Evolutionary conservation across 805 yeast species (phyloP).

Genomic region (Cyberlindnera nakhonratchasimensis): DNA sequence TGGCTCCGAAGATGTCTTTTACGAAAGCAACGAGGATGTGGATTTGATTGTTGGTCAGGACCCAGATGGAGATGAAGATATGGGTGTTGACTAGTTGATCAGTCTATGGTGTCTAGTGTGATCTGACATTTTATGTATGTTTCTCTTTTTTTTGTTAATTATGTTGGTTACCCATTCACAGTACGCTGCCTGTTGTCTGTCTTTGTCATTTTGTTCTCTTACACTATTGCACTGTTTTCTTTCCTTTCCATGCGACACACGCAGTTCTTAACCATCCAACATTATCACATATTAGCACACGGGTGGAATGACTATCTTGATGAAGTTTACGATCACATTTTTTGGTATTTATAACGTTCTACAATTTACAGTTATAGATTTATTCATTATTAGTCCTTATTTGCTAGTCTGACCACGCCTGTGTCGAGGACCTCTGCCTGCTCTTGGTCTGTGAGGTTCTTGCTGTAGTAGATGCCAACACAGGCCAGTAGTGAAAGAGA

Average conservation of each 20-base stretch:
- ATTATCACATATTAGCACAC: neutral
- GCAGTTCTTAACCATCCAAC: neutral
- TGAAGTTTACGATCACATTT: slow-evolving; percentile 11
- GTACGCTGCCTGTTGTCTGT: neutral
- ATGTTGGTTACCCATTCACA: neutral
- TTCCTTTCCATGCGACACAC: neutral
- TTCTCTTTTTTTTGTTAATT: neutral
- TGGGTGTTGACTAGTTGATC: slow-evolving; percentile 10
- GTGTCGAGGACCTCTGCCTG: slow-evolving; percentile 1
- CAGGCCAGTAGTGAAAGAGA: slow-evolving; percentile 1
- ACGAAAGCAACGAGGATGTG: slow-evolving; percentile 1
- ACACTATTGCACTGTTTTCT: neutral
- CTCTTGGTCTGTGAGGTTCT: slow-evolving; percentile 5
- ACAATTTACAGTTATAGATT: neutral
- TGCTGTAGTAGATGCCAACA: slow-evolving; percentile 4
- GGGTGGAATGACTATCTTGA: slow-evolving; percentile 3
- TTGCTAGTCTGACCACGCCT: neutral
- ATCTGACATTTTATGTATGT: neutral
- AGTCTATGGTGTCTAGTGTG: neutral
- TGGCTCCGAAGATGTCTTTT: slow-evolving; percentile 10
- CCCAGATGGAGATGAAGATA: slow-evolving; percentile 12
- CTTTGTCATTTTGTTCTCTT: neutral
- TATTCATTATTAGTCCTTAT: neutral
- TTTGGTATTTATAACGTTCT: slow-evolving; percentile 8
- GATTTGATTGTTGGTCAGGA: slow-evolving; percentile 1